Evolutionary conservation across 2,329 filamentous ascomycete genomes (phyloP), one percentile per base, ranked within the genome.

Genomic region (Hypoxylon sp.): DNA sequence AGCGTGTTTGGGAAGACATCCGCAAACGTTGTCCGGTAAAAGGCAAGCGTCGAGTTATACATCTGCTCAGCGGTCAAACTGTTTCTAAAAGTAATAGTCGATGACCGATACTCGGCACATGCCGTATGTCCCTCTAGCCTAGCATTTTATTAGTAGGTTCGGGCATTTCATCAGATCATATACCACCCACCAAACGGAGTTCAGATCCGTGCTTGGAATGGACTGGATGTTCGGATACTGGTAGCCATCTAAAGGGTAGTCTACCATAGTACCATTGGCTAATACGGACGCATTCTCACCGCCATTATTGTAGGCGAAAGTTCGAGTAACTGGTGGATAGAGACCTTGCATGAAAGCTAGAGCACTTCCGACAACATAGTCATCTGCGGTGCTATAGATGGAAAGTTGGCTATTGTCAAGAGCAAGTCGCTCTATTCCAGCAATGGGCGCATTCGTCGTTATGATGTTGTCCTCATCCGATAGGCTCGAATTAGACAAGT

Each of bases 301-400:
- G 3, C 77, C 79, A 11, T 75, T 75, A 1, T 82, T 76, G 3
- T 78, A 75, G 5, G 78, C 73, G 32, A 80, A 81, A 0, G 74
- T 69, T 9, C 74, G 66, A 3, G 83, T 83, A 0, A 86, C 85
- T 0, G 93, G 92, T 2, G 94, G 93, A 75, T 97, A 97, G 3
- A 97, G 83, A 3, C 91, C 93, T 77, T 97, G 94, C 72, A 96
- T 81, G 79, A 97, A 97, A 0, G 90, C 93, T 56, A 87, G 82
- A 34, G 92, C 93, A 2, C 92, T 89, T 66, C 86, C 89, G 56
- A 89, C 87, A 32, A 94, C 75, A 74, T 80, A 84, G 25, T 79
- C 76, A 55, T 85, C 81, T 3, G 78, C 75, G 36, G 75, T 81
- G 19, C 82, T 80, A 32, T 80, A 69, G 34, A 86, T 72, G 32